phyloP scores from a whole-genome alignment of 495 filamentous ascomycete species.

The Xylaria longipes region DNA sequence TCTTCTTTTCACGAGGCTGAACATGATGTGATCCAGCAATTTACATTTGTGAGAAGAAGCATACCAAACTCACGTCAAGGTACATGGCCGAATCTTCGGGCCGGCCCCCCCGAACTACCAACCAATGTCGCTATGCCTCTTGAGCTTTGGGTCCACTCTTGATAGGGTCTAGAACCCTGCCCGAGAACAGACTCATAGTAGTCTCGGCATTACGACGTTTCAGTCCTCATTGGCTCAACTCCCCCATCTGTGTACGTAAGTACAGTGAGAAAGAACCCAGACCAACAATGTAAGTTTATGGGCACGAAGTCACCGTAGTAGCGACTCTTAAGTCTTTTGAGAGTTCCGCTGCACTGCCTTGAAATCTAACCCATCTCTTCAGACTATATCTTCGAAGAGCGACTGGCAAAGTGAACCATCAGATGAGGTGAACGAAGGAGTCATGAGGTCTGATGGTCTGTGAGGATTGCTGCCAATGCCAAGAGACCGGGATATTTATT shows the following conservation, averaged over 20 bases:
- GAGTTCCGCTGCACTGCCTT: neutral
- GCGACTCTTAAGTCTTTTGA: neutral
- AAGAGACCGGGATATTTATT: constrained; percentile 3
- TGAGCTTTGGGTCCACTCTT: neutral
- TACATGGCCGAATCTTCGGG: neutral
- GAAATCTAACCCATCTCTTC: neutral
- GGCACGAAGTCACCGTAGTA: neutral
- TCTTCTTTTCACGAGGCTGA: neutral
- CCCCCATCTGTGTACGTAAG: too few species aligned
- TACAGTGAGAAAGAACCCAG: too few species aligned
- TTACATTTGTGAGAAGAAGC: neutral
- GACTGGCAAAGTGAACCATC: neutral
- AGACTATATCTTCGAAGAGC: neutral
- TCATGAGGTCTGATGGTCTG: neutral
- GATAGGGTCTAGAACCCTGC: constrained; percentile 15
- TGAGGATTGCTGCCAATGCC: constrained; percentile 2
- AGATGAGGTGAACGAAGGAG: neutral
- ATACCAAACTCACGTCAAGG: neutral
- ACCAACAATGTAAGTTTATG: neutral
- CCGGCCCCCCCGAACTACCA: constrained; percentile 16
- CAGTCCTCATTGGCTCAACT: constrained; percentile 9
- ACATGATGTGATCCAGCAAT: neutral
- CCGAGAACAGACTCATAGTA: neutral
- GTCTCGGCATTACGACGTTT: constrained; percentile 17
- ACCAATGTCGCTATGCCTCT: neutral